Conservation (phyloP, 148 eudicot genomes). For the Dysphania ambrosioides region DNA sequence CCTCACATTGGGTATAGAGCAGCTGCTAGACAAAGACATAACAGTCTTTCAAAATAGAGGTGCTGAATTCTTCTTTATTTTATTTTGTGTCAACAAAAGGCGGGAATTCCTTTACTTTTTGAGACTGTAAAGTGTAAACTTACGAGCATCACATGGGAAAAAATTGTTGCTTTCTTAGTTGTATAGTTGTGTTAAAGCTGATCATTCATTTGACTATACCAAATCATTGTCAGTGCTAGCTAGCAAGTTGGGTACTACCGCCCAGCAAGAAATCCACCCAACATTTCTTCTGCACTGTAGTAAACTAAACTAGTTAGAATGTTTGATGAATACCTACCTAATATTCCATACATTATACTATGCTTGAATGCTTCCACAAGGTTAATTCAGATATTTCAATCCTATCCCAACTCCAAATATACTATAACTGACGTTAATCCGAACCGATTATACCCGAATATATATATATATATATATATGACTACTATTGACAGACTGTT, state of each 20-base stretch:
- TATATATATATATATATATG: too few species aligned
- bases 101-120: slow-evolving; percentile 21
- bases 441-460: background rate
- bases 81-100: slow-evolving; percentile 6
- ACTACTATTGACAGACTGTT: background rate
- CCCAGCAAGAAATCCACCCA: slow-evolving; percentile 8
- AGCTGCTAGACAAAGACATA: background rate
- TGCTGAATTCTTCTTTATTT: background rate
- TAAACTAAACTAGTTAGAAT: background rate
- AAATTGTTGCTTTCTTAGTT: slow-evolving; percentile 26
- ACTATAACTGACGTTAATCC: background rate
- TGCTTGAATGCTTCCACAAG: too few species aligned
- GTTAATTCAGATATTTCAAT: too few species aligned
- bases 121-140: background rate
- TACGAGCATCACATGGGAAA: slow-evolving; percentile 31
- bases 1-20: background rate
- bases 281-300: background rate
- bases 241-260: background rate
- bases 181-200: slow-evolving; percentile 34
- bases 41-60: slow-evolving; percentile 1
- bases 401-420: background rate
- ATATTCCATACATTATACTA: slow-evolving; percentile 10
- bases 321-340: background rate
- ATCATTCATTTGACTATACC: slow-evolving; percentile 21
- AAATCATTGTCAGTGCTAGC: slow-evolving; percentile 13